These are phyloP conservation scores for Macrophomina pseudophaseolina DNA, from an alignment of 2,329 filamentous ascomycete genomes.

Conservation along the genomic window DNA sequence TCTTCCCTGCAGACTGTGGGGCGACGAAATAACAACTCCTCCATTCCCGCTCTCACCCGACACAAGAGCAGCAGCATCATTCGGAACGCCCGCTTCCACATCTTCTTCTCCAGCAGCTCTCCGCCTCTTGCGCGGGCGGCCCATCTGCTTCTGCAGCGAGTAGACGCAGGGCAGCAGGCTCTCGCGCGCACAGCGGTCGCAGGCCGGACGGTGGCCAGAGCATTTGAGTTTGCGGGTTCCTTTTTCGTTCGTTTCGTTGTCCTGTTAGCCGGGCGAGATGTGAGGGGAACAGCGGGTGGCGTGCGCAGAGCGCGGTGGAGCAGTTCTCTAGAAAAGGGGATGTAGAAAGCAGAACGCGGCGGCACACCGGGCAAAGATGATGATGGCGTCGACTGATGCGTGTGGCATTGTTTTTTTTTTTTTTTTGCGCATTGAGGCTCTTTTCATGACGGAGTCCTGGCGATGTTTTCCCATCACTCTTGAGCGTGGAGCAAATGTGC, in stretches of 20 bases:
- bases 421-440: too few species aligned
- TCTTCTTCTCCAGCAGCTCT: background rate
- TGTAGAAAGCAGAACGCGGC: background rate
- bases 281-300: too few species aligned
- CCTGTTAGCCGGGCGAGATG: too few species aligned
- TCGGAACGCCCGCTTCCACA: background rate
- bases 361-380: too few species aligned
- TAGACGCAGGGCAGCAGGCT: slow-evolving; percentile 49
- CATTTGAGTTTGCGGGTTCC: slow-evolving; percentile 57
- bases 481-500: background rate
- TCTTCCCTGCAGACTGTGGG: background rate
- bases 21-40: background rate
- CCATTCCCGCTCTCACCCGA: background rate
- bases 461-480: too few species aligned
- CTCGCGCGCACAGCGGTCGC: slow-evolving; percentile 50
- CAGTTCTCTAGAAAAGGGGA: background rate
- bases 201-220: slow-evolving; percentile 49
- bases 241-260: slow-evolving; percentile 29
- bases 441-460: too few species aligned
- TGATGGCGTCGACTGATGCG: too few species aligned
- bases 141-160: slow-evolving; percentile 56
- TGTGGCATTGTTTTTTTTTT: too few species aligned
- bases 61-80: background rate
- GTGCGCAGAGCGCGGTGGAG: too few species aligned
- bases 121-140: slow-evolving; percentile 54